phyloP scores from a whole-genome alignment of 495 filamentous ascomycete genomes.

The Aspergillus haitiensis region DNA sequence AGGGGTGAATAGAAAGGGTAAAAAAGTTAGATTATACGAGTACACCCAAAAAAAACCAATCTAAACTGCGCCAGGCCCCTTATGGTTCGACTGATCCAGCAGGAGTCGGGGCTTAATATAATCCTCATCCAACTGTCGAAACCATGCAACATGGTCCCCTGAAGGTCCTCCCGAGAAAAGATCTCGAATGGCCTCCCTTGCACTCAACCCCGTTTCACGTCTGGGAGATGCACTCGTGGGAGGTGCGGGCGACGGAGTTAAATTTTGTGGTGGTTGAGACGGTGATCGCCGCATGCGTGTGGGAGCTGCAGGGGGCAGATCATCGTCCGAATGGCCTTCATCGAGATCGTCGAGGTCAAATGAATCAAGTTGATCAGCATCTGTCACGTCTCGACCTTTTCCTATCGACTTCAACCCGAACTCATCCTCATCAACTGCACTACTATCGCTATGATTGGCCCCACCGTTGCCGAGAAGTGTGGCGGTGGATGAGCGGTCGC shows the following conservation, averaged over 20 bases:
- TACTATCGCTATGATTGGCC: slow-evolving; percentile 53
- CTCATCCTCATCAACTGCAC: slow-evolving; percentile 54
- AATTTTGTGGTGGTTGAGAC: slow-evolving; percentile 43
- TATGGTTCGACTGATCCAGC: slow-evolving; percentile 67
- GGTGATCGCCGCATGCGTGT: slow-evolving; percentile 56
- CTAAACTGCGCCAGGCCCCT: slow-evolving; percentile 47
- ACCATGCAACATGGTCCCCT: slow-evolving; percentile 89
- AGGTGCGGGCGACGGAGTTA: slow-evolving; percentile 24
- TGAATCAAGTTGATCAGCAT: slow-evolving; percentile 55
- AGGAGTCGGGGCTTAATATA: slow-evolving; percentile 94
- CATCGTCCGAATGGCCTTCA: slow-evolving; percentile 47
- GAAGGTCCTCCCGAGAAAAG: slow-evolving; percentile 68
- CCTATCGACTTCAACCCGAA: slow-evolving; percentile 47
- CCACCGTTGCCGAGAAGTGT: slow-evolving; percentile 42
- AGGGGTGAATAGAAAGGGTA: slow-evolving; percentile 19
- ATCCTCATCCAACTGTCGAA: slow-evolving; percentile 90
- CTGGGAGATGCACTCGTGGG: slow-evolving; percentile 36
- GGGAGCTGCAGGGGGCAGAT: slow-evolving; percentile 50
- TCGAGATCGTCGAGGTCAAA: slow-evolving; percentile 47
- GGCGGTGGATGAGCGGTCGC: slow-evolving; percentile 44
- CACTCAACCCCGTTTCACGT: slow-evolving; percentile 40
- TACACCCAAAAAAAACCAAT: slow-evolving; percentile 19
- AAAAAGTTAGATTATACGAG: slow-evolving; percentile 23
- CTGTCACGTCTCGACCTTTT: slow-evolving; percentile 57
- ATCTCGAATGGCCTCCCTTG: slow-evolving; percentile 68